Evolutionary conservation across 2,329 filamentous ascomycete genomes (phyloP).

Genomic region (Neoascochyta sp.): DNA sequence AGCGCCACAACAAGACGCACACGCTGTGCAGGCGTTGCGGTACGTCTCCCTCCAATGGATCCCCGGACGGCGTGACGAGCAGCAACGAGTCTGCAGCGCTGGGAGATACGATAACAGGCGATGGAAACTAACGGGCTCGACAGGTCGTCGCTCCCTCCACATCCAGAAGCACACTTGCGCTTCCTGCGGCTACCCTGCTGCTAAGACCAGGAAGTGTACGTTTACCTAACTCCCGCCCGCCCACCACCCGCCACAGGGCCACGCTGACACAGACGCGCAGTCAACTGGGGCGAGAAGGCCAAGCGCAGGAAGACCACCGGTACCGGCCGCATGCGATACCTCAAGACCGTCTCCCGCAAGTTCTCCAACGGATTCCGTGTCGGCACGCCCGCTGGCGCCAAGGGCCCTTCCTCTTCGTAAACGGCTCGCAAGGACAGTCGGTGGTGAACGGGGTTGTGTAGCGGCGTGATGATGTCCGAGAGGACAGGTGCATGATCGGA

Average conservation of each 20-base stretch:
- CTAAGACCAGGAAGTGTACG: slow-evolving; percentile 99
- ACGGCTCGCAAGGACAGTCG: slow-evolving; percentile 13
- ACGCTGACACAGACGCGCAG: too few relatives aligned
- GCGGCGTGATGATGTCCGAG: slow-evolving; percentile 25
- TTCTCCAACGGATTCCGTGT: slow-evolving; percentile 98
- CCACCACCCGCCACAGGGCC: slow-evolving; percentile 1
- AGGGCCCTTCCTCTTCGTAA: slow-evolving; percentile 53
- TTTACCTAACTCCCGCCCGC: too few relatives aligned
- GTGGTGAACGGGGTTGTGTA: slow-evolving; percentile 15
- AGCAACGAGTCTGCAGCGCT: slow-evolving; percentile 3
- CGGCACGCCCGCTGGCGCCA: slow-evolving; percentile 79
- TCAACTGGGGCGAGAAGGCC: slow-evolving; percentile 99
- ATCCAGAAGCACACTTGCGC: slow-evolving; percentile 99
- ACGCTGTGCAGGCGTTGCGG: slow-evolving; percentile 97
- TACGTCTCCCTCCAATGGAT: slow-evolving; percentile 56
- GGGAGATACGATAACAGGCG: slow-evolving; percentile 1
- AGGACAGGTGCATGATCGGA: slow-evolving; percentile 29
- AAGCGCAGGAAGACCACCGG: slow-evolving; percentile 99
- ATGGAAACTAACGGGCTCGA: slow-evolving; percentile 33
- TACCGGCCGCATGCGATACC: slow-evolving; percentile 90
- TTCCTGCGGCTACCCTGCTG: slow-evolving; percentile 92
- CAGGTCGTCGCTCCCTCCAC: slow-evolving; percentile 95
- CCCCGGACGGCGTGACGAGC: slow-evolving; percentile 5
- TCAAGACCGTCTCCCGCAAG: slow-evolving; percentile 86
- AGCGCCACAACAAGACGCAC: slow-evolving; percentile 98